Percentiles rank a stretch among this genome's conserved stretches.
phyloP scores from a whole-genome alignment of 257 asterid genomes.

The Solanum chilense region DNA sequence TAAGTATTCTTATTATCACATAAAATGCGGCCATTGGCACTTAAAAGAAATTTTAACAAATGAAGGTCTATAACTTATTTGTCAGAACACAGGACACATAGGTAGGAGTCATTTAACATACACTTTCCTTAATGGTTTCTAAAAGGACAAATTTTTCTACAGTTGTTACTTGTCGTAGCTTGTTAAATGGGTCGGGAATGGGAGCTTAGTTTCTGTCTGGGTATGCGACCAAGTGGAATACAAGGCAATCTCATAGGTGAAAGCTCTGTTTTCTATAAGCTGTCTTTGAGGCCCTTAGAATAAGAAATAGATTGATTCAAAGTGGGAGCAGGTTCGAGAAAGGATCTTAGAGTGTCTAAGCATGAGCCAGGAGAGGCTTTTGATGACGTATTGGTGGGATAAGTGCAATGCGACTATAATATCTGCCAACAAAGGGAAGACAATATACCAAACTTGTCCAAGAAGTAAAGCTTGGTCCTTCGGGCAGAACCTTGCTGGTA shows the following conservation, averaged over 20 bases:
- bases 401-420: neutral
- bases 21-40: neutral
- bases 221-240: neutral
- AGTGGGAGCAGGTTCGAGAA: neutral
- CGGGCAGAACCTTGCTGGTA: neutral
- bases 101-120: neutral
- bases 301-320: neutral
- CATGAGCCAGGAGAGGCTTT: neutral
- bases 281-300: neutral
- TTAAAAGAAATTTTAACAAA: neutral
- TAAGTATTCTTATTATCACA: neutral
- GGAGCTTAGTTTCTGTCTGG: neutral
- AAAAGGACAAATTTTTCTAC: neutral
- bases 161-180: neutral
- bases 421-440: neutral
- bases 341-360: neutral
- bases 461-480: neutral
- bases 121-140: neutral
- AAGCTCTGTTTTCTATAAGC: neutral
- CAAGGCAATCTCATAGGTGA: neutral
- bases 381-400: neutral
- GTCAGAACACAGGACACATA: neutral
- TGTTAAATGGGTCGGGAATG: neutral
- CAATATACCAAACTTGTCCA: neutral
- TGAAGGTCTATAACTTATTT: neutral